phyloP scores from a whole-genome alignment of 192 early-diverging fungal species.

The Coemansia erecta region DNA sequence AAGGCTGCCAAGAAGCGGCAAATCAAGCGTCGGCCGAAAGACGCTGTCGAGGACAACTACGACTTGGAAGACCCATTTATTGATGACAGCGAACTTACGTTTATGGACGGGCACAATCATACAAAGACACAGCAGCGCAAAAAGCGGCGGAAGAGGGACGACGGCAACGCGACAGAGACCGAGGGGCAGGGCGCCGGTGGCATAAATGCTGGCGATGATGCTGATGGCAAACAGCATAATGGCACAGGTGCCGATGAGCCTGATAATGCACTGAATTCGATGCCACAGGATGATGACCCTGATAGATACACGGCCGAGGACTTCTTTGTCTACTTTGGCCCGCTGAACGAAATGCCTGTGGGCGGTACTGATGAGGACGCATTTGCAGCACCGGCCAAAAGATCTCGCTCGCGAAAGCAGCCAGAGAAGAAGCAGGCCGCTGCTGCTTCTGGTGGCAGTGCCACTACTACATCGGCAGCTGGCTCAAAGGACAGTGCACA shows the following conservation, averaged over 20 bases:
- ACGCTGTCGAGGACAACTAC: constrained; percentile 42
- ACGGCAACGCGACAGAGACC: constrained; percentile 37
- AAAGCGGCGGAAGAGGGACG: constrained; percentile 47
- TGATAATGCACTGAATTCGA: not conserved
- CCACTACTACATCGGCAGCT: not conserved
- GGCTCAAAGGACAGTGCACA: constrained; percentile 18
- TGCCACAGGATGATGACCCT: constrained; percentile 22
- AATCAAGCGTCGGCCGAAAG: constrained; percentile 25
- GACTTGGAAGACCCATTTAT: constrained; percentile 56
- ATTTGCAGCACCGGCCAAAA: constrained; percentile 28
- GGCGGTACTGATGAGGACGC: constrained; percentile 16
- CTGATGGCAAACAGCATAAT: not conserved
- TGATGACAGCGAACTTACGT: constrained; percentile 52
- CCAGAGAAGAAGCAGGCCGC: constrained; percentile 31
- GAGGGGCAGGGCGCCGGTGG: constrained; percentile 19
- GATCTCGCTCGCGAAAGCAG: constrained; percentile 26
- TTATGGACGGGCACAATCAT: constrained; percentile 47
- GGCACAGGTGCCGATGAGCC: not conserved
- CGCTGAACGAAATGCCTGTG: constrained; percentile 39
- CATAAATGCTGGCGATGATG: not conserved
- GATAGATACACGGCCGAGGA: constrained; percentile 48
- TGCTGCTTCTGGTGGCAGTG: too few relatives aligned
- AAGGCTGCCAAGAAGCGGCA: constrained; percentile 17
- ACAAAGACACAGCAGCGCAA: constrained; percentile 33
- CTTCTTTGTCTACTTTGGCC: constrained; percentile 53